These are phyloP conservation scores for Aaosphaeria pasadenensis DNA, from an alignment of 2,329 filamentous ascomycete genomes.

Conservation along the genomic window DNA sequence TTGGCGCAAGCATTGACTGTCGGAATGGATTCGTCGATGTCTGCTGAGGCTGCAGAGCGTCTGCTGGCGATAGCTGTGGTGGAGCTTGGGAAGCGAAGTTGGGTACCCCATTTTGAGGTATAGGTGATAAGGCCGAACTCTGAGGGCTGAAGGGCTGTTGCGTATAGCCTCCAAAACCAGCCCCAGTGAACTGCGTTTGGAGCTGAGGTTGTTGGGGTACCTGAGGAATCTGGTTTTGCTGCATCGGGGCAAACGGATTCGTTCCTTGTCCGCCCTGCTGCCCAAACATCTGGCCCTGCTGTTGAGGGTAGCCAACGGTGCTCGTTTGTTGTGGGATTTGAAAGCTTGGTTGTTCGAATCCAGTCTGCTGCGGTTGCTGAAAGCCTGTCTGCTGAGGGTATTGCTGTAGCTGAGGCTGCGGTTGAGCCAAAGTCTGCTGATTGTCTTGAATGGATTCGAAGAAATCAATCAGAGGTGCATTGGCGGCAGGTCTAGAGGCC, in stretches of 20 bases:
- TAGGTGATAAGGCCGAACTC: slow-evolving; percentile 43
- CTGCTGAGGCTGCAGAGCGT: slow-evolving; percentile 48
- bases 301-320: slow-evolving; percentile 24
- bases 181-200: slow-evolving; percentile 65
- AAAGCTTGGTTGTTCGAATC: slow-evolving; percentile 16
- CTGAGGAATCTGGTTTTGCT: slow-evolving; percentile 50
- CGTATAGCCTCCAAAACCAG: slow-evolving; percentile 80
- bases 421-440: slow-evolving; percentile 34
- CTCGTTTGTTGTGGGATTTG: slow-evolving; percentile 43
- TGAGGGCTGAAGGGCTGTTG: slow-evolving; percentile 55
- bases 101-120: slow-evolving; percentile 49
- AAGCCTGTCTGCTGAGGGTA: slow-evolving; percentile 17
- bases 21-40: slow-evolving; percentile 88
- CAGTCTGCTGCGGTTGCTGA: slow-evolving; percentile 9
- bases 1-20: slow-evolving; percentile 70
- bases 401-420: slow-evolving; percentile 32
- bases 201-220: slow-evolving; percentile 41
- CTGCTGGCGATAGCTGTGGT: slow-evolving; percentile 25
- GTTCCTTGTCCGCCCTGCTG: slow-evolving; percentile 61
- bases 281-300: slow-evolving; percentile 50
- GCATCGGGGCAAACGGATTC: slow-evolving; percentile 93
- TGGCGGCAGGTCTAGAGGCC: slow-evolving; percentile 17
- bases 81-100: slow-evolving; percentile 42
- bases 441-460: slow-evolving; percentile 34
- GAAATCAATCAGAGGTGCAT: slow-evolving; percentile 31